phyloP scores from a whole-genome alignment of 352 stramenopile species.

The Pythium scleroteichum region DNA sequence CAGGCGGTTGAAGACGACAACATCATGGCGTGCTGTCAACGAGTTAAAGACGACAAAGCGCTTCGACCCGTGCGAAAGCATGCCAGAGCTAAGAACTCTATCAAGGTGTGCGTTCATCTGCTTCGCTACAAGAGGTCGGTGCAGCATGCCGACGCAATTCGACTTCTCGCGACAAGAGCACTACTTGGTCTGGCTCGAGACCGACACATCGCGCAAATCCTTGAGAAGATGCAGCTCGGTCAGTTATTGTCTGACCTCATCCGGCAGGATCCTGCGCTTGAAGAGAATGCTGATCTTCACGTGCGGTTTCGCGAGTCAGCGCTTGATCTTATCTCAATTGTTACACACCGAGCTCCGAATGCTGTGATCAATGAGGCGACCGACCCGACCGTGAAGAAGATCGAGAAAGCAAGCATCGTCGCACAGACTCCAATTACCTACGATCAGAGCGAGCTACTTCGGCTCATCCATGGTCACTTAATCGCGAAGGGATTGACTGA shows the following conservation, averaged over 20 bases:
- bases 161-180: constrained; percentile 76
- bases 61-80: constrained; percentile 71
- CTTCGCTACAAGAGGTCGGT: constrained; percentile 87
- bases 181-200: constrained; percentile 84
- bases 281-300: constrained; percentile 86
- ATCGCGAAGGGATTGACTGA: constrained; percentile 68
- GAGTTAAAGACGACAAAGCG: constrained; percentile 66
- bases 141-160: constrained; percentile 85
- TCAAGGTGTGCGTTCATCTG: constrained; percentile 87
- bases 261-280: constrained; percentile 77
- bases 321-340: constrained; percentile 85
- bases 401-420: constrained; percentile 89
- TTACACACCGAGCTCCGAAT: constrained; percentile 80
- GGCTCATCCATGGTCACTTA: constrained; percentile 83
- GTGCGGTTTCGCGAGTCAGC: constrained; percentile 87
- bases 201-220: constrained; percentile 86
- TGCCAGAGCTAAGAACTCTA: constrained; percentile 77
- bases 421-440: constrained; percentile 87
- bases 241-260: constrained; percentile 88
- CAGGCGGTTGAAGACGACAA: constrained; percentile 26
- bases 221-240: constrained; percentile 90
- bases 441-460: constrained; percentile 78
- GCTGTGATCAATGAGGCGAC: constrained; percentile 87
- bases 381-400: constrained; percentile 84
- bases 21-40: constrained; percentile 46